These are phyloP conservation scores for Fusarium mangiferae DNA, from an alignment of 2,329 filamentous ascomycete genomes.

Conservation along the genomic window DNA sequence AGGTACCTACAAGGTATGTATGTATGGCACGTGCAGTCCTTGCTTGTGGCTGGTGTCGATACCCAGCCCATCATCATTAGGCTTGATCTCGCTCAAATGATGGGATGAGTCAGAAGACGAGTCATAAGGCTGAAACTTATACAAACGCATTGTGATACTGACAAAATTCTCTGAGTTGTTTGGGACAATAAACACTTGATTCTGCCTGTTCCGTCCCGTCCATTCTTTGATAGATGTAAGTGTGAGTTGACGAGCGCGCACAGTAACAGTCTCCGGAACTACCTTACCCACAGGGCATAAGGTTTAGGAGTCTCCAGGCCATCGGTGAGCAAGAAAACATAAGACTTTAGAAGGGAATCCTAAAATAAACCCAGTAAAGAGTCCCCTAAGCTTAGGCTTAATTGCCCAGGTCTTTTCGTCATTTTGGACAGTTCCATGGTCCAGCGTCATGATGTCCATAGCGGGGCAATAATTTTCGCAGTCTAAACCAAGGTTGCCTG, in stretches of 20 bases:
- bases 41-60: slow-evolving; percentile 15
- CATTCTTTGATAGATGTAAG: not conserved
- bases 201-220: slow-evolving; percentile 10
- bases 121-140: not conserved
- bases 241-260: slow-evolving; percentile 1
- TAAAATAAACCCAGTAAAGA: not conserved
- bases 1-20: too few relatives aligned
- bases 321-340: not conserved
- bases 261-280: slow-evolving; percentile 15
- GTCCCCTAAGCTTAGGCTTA: not conserved
- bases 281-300: slow-evolving; percentile 26
- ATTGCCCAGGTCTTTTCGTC: not conserved
- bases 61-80: slow-evolving; percentile 24
- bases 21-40: slow-evolving; percentile 28
- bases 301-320: not conserved
- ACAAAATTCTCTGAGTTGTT: too few relatives aligned
- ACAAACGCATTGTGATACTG: not conserved
- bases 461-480: slow-evolving; percentile 56
- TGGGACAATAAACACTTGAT: not conserved
- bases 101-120: not conserved
- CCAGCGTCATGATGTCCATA: slow-evolving; percentile 47
- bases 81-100: not conserved
- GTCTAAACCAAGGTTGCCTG: slow-evolving; percentile 36
- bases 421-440: not conserved
- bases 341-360: not conserved